phyloP scores from a whole-genome alignment of 2,329 filamentous ascomycete species.

The Rhinocladiella similis region DNA sequence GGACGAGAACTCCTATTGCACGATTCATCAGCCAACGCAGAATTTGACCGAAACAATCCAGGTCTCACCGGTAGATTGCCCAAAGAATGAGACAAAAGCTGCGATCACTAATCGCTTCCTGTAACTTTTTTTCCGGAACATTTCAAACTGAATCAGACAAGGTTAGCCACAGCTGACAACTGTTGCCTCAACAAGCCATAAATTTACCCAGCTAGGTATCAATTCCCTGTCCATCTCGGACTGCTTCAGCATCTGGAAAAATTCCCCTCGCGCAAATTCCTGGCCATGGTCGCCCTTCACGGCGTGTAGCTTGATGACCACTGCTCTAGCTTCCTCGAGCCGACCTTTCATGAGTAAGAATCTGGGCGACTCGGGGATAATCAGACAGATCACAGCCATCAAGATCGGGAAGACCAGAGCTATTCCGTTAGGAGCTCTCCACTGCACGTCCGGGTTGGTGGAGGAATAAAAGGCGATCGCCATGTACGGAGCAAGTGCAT shows the following conservation, averaged over 20 bases:
- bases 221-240: slow-evolving; percentile 19
- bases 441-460: slow-evolving; percentile 12
- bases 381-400: slow-evolving; percentile 27
- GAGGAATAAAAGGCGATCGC: slow-evolving; percentile 20
- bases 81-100: slow-evolving; percentile 18
- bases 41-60: too few relatives aligned
- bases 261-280: slow-evolving; percentile 19
- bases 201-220: slow-evolving; percentile 12
- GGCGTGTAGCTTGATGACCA: slow-evolving; percentile 25
- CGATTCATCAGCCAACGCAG: too few relatives aligned
- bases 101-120: slow-evolving; percentile 20
- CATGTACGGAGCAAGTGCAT: slow-evolving; percentile 21
- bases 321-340: slow-evolving; percentile 28
- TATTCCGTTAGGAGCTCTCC: slow-evolving; percentile 21
- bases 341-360: slow-evolving; percentile 32
- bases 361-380: slow-evolving; percentile 32
- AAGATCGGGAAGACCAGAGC: slow-evolving; percentile 21
- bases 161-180: too few relatives aligned
- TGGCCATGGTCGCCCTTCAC: slow-evolving; percentile 17
- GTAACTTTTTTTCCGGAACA: slow-evolving; percentile 18
- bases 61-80: slow-evolving; percentile 16
- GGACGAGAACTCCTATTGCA: slow-evolving; percentile 7
- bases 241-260: slow-evolving; percentile 25
- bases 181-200: too few relatives aligned
- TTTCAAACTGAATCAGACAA: slow-evolving; percentile 8